These are phyloP conservation scores for Blastobotrys arbuscula DNA, from an alignment of 1,139 yeast species.

Conservation along the genomic window DNA sequence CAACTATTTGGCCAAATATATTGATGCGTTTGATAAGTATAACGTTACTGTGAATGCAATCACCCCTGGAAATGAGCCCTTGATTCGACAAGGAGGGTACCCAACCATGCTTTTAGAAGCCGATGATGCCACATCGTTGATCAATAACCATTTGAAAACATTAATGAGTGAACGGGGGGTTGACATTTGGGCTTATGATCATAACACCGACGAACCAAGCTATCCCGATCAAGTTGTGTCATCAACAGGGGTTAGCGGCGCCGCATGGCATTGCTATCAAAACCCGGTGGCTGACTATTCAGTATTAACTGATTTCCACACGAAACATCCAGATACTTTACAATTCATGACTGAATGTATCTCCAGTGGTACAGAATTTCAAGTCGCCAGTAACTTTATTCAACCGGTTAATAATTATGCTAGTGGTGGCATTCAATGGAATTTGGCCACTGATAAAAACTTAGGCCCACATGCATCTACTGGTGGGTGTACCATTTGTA, in stretches of 20 bases:
- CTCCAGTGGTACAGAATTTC: slow-evolving; percentile 2
- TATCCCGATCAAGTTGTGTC: slow-evolving; percentile 12
- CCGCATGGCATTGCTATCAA: slow-evolving; percentile 19
- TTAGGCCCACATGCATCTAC: slow-evolving; percentile 13
- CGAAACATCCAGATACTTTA: slow-evolving; percentile 10
- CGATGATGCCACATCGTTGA: slow-evolving; percentile 7
- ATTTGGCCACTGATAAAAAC: slow-evolving; percentile 12
- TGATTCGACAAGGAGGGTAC: slow-evolving; percentile 14
- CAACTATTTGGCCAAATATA: slow-evolving; percentile 13
- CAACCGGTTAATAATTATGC: slow-evolving; percentile 14
- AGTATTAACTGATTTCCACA: slow-evolving; percentile 12
- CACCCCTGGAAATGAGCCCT: slow-evolving; percentile 16
- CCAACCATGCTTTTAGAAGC: slow-evolving; percentile 13
- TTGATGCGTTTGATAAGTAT: slow-evolving; percentile 12
- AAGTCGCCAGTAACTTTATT: slow-evolving; percentile 14
- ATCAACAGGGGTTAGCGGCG: slow-evolving; percentile 13
- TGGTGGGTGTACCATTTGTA: slow-evolving; percentile 14
- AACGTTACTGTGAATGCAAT: slow-evolving; percentile 12
- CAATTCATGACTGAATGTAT: slow-evolving; percentile 16
- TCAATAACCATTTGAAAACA: slow-evolving; percentile 9
- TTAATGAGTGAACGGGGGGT: slow-evolving; percentile 11
- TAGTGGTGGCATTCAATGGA: slow-evolving; percentile 14
- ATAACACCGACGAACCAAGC: slow-evolving; percentile 12
- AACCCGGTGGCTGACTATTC: slow-evolving; percentile 12
- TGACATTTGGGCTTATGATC: slow-evolving; percentile 14